Conservation (phyloP, 2,329 filamentous ascomycete genomes). For the Pyricularia pennisetigena region DNA sequence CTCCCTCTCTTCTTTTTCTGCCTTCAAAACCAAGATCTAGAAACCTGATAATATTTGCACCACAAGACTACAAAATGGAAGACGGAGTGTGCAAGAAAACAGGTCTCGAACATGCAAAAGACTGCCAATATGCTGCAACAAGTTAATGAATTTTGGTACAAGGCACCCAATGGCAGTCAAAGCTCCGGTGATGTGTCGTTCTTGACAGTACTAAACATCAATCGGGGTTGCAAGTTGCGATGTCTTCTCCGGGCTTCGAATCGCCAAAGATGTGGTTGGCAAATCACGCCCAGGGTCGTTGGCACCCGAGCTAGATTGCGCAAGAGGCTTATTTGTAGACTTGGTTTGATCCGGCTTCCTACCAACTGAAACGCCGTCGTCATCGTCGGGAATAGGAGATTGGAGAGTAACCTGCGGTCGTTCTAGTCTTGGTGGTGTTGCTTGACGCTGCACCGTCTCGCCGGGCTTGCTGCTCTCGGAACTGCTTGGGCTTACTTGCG, state of each 20-base stretch:
- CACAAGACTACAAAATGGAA: not conserved
- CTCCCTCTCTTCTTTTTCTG: no score
- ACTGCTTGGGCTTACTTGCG: slow-evolving; percentile 3
- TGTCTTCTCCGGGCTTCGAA: slow-evolving; percentile 52
- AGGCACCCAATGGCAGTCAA: not conserved
- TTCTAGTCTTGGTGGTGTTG: not conserved
- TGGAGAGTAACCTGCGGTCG: not conserved
- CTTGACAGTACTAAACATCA: slow-evolving; percentile 14
- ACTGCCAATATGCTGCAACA: not conserved
- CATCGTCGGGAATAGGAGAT: not conserved
- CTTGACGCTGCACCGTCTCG: slow-evolving; percentile 11
- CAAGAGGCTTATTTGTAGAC: not conserved
- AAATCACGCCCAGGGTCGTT: not conserved
- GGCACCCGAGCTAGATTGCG: not conserved
- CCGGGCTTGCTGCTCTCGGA: slow-evolving; percentile 7
- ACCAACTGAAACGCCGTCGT: not conserved
- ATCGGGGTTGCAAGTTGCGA: slow-evolving; percentile 22
- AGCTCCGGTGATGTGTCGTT: not conserved
- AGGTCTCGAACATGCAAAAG: not conserved
- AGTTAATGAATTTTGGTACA: not conserved
- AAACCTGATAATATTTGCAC: not conserved
- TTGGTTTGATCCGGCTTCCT: not conserved
- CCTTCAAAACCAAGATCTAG: not conserved
- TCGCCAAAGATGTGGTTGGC: slow-evolving; percentile 38
- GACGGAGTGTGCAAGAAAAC: not conserved